Evolutionary conservation across 2,329 filamentous ascomycete genomes (phyloP), one percentile per base, ranked within the genome.

Genomic region (Fusarium aywerte): DNA sequence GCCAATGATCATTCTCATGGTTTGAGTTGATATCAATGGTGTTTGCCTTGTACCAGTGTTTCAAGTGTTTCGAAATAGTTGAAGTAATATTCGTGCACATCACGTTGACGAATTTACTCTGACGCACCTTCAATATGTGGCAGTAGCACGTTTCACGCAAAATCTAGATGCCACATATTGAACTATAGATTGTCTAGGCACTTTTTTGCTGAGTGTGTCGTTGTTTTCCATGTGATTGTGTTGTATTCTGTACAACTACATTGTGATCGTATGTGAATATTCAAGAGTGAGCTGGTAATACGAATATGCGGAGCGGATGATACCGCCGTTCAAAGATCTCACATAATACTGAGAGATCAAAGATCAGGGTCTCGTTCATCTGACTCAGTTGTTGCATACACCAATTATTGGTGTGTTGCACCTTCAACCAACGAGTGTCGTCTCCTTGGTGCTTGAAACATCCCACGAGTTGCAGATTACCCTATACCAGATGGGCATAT

Each of bases 251-350:
- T 13, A 13, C 23, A 13, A 3, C 9, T 29, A 12, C 29, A 33
- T 33, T 20, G 6, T 12, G 5, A 23, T 47, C 23, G 16, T 29
- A 47, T 27, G 21, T 27, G 32, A 27, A 38, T 9, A 5, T 18
- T 13, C 3, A 16, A 29, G 45, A n/a, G 25, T 49, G 31, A 38
- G 55, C 55, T 11, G n/a, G 40, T 33, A n/a, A 33, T 58, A 39
- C 52, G 27, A 58, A 58, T 29, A 49, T 48, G 18, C 6, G 18
- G 52, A 20, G n/a, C 40, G 23, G 45, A 38, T 11, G 23, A 48
- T 36, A 29, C 18, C 44, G 29, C 18, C 20, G 18, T 49, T 58
- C 18, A 35, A n/a, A 36, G 27, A 18, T 31, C 42, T 58, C 33
- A 58, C 53, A 44, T 49, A 40, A 35, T n/a, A 25, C 23, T 2